These are phyloP conservation scores for Colletotrichum tanaceti DNA, from an alignment of 2,329 filamentous ascomycete genomes.

Conservation along the genomic window DNA sequence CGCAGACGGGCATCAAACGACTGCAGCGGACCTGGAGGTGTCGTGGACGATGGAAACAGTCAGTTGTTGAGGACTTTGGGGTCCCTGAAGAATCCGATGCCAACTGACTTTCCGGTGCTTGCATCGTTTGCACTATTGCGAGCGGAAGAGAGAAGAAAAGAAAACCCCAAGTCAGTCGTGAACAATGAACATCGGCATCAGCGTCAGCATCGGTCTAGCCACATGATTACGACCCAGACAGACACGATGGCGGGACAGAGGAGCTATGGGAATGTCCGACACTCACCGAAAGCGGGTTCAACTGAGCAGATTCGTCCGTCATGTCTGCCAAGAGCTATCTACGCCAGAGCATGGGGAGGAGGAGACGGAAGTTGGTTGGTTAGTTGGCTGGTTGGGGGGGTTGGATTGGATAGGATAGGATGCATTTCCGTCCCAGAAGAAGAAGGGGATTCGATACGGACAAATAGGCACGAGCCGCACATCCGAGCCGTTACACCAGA, in stretches of 20 bases:
- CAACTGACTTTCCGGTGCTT: constrained; percentile 31
- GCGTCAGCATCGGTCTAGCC: too few species aligned
- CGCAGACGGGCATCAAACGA: constrained; percentile 46
- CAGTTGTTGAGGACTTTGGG: neutral
- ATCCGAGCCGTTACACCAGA: neutral
- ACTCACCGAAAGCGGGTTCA: constrained; percentile 36
- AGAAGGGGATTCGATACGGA: constrained; percentile 10
- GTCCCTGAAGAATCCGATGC: too few species aligned
- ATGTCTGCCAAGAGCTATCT: constrained; percentile 5
- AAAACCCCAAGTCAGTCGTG: constrained; percentile 19
- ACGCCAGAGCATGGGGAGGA: neutral
- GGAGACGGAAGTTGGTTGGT: too few species aligned
- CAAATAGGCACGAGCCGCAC: constrained; percentile 22
- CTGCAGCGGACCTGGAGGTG: constrained; percentile 46
- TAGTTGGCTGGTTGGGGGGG: too few species aligned
- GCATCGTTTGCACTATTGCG: constrained; percentile 26
- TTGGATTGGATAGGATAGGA: neutral
- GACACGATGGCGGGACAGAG: constrained; percentile 13
- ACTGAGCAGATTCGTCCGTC: constrained; percentile 27
- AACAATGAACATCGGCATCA: neutral
- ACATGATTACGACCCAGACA: neutral
- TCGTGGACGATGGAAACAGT: neutral
- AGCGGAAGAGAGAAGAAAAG: neutral
- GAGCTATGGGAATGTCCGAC: constrained; percentile 18
- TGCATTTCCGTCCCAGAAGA: neutral